Evolutionary conservation across 768 basidiomycete genomes (phyloP).

Genomic region (Leccinum obscurum): DNA sequence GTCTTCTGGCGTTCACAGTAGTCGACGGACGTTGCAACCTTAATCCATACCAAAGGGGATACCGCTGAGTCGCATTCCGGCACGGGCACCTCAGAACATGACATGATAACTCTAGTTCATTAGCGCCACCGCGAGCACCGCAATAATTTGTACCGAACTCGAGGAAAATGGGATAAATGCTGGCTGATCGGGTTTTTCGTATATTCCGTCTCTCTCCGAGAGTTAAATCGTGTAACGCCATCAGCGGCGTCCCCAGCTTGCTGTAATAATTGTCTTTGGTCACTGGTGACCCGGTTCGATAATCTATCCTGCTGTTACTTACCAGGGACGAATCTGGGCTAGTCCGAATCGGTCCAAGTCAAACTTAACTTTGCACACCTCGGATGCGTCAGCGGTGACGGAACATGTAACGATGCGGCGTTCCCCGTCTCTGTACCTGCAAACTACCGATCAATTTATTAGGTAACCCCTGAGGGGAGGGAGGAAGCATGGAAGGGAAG

Average conservation of each 20-base stretch:
- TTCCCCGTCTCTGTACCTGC: slow-evolving; percentile 1
- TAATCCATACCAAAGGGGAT: slow-evolving; percentile 5
- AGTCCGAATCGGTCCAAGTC: neutral
- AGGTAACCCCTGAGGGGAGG: neutral
- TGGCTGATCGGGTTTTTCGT: neutral
- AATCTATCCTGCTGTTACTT: neutral
- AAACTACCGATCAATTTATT: neutral
- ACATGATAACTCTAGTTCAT: neutral
- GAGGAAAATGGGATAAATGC: neutral
- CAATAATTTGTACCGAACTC: neutral
- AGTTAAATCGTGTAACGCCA: neutral
- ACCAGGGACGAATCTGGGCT: neutral
- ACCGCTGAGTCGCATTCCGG: neutral
- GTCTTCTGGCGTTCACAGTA: neutral
- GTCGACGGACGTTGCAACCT: slow-evolving; percentile 1
- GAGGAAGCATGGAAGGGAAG: neutral
- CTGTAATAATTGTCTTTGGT: neutral
- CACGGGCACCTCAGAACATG: neutral
- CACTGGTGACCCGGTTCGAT: slow-evolving; percentile 8
- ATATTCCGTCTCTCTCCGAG: neutral
- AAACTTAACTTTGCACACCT: slow-evolving; percentile 27
- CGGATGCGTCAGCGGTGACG: neutral
- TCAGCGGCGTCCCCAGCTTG: neutral
- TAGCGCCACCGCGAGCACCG: slow-evolving; percentile 2
- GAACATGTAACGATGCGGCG: neutral